phyloP scores from a whole-genome alignment of 2,329 filamentous ascomycete genomes.

The Ophiostoma triangulosporum region DNA sequence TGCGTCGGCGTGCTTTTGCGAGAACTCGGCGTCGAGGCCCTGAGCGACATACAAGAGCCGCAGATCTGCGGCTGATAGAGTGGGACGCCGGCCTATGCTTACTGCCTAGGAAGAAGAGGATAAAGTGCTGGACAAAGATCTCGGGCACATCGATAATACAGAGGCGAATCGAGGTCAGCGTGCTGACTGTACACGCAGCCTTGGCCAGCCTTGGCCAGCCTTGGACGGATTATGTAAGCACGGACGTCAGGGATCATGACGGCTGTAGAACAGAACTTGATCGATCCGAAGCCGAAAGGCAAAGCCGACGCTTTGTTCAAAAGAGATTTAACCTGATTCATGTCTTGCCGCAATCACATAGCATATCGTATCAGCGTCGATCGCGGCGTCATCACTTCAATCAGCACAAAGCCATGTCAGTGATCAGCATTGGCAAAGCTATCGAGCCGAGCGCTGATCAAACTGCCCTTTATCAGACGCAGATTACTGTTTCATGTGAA shows the following conservation, averaged over 20 bases:
- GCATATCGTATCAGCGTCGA: background rate
- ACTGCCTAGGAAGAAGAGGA: background rate
- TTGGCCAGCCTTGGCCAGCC: background rate
- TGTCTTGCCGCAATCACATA: too few species aligned
- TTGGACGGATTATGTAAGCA: background rate
- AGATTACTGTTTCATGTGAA: too few species aligned
- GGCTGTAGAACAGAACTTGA: too few species aligned
- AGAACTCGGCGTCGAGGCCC: too few species aligned
- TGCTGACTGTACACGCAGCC: background rate
- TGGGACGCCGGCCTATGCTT: background rate
- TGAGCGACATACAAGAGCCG: background rate
- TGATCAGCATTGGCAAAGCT: background rate
- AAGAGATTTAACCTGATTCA: too few species aligned
- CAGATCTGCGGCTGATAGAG: background rate
- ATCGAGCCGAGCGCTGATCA: too few species aligned
- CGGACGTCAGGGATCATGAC: too few species aligned
- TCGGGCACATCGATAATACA: too few species aligned
- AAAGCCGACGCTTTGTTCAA: too few species aligned
- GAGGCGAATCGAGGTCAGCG: too few species aligned
- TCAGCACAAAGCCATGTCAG: background rate
- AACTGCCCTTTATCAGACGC: background rate
- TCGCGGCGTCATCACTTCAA: background rate
- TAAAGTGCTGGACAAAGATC: background rate
- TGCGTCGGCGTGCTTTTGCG: too few species aligned
- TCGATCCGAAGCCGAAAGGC: too few species aligned